Conservation (phyloP, 2,329 filamentous ascomycete species). For the Botryosphaeria dothidea region DNA sequence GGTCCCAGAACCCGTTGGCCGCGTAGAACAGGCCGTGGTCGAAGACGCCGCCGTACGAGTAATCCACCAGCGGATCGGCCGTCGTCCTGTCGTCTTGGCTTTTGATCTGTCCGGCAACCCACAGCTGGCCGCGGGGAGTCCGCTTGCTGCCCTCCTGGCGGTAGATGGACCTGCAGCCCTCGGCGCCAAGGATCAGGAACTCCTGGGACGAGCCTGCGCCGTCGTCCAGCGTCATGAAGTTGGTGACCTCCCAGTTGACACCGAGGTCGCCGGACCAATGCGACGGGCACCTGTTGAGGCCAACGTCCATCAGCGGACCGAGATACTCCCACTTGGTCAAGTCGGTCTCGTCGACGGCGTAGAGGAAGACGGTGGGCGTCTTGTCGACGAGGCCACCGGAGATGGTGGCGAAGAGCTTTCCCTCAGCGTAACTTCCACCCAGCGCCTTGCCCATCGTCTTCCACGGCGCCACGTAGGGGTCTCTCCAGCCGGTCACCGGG, state of each 20-base stretch:
- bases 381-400: slow-evolving; percentile 48
- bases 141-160: slow-evolving; percentile 16
- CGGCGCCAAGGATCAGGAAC: slow-evolving; percentile 50
- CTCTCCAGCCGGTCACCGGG: slow-evolving; percentile 45
- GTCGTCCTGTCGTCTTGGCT: neutral
- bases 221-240: slow-evolving; percentile 44
- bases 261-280: slow-evolving; percentile 54
- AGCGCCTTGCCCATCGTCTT: slow-evolving; percentile 26
- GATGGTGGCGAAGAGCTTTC: slow-evolving; percentile 48
- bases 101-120: slow-evolving; percentile 44
- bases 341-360: slow-evolving; percentile 43
- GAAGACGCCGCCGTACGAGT: slow-evolving; percentile 47
- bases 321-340: slow-evolving; percentile 49
- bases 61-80: slow-evolving; percentile 27
- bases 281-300: slow-evolving; percentile 40
- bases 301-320: slow-evolving; percentile 45
- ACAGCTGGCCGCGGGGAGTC: slow-evolving; percentile 40
- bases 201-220: slow-evolving; percentile 31
- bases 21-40: slow-evolving; percentile 54
- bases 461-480: slow-evolving; percentile 42
- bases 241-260: slow-evolving; percentile 54
- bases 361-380: slow-evolving; percentile 51
- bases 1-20: slow-evolving; percentile 52
- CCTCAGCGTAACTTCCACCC: slow-evolving; percentile 15
- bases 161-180: slow-evolving; percentile 39